These are phyloP conservation scores for Hypomontagnella submonticulosa DNA, from an alignment of 495 filamentous ascomycete genomes.

Conservation along the genomic window DNA sequence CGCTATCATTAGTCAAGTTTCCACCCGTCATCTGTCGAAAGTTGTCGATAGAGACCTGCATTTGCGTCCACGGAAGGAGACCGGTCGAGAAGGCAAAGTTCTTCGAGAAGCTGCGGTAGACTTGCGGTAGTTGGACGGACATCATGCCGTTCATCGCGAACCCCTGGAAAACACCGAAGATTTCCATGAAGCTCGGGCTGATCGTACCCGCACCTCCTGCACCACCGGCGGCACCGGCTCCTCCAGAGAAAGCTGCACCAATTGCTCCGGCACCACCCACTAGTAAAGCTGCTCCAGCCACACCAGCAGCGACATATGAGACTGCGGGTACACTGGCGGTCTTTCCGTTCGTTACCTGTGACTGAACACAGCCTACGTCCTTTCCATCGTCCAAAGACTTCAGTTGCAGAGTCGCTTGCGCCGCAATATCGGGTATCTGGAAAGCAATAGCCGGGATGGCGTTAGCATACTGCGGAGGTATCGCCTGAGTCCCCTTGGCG, in stretches of 20 bases:
- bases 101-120: slow-evolving; percentile 87
- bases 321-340: slow-evolving; percentile 77
- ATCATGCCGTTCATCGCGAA: slow-evolving; percentile 97
- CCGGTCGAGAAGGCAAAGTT: slow-evolving; percentile 96
- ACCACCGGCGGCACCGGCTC: slow-evolving; percentile 51
- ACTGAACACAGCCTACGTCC: slow-evolving; percentile 84
- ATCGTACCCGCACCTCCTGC: slow-evolving; percentile 69
- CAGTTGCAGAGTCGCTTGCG: slow-evolving; percentile 82
- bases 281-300: slow-evolving; percentile 86
- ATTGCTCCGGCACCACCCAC: slow-evolving; percentile 78
- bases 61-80: slow-evolving; percentile 79
- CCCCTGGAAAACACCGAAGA: slow-evolving; percentile 90
- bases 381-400: slow-evolving; percentile 66
- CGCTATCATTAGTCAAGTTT: slow-evolving; percentile 82
- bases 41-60: slow-evolving; percentile 86
- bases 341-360: slow-evolving; percentile 87
- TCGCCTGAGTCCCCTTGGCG: slow-evolving; percentile 72
- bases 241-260: slow-evolving; percentile 66
- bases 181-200: slow-evolving; percentile 87
- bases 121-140: slow-evolving; percentile 83
- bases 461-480: slow-evolving; percentile 75
- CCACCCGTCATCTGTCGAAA: slow-evolving; percentile 86
- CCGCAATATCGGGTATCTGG: slow-evolving; percentile 88
- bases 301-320: slow-evolving; percentile 83
- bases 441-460: slow-evolving; percentile 93